Evolutionary conservation across 495 filamentous ascomycete species (phyloP).

Genomic region (Aspergillus saccharolyticus): DNA sequence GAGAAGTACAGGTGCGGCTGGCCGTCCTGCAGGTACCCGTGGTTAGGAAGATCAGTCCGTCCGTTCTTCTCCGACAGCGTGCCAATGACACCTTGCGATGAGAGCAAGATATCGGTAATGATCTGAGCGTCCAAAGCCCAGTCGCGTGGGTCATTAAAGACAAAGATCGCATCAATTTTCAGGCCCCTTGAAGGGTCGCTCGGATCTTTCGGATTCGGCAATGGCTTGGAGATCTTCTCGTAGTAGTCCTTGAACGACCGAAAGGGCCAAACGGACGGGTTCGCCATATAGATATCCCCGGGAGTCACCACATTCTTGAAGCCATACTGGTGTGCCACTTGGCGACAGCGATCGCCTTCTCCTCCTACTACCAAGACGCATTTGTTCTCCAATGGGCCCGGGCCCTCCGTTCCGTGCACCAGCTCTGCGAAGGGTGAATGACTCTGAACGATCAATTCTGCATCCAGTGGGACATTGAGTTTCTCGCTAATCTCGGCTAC

Average conservation of each 20-base stretch:
- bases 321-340: conserved; percentile 73
- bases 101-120: conserved; percentile 75
- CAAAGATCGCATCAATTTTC: conserved; percentile 78
- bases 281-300: conserved; percentile 69
- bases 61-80: conserved; percentile 63
- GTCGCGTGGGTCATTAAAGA: conserved; percentile 89
- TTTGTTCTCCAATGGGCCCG: conserved; percentile 54
- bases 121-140: conserved; percentile 87
- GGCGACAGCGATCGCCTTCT: conserved; percentile 66
- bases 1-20: conserved; percentile 82
- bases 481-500: conserved; percentile 63
- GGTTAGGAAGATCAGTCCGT: conserved; percentile 54
- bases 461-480: conserved; percentile 54
- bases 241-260: conserved; percentile 57
- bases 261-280: conserved; percentile 80
- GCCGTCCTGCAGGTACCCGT: conserved; percentile 68
- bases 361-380: conserved; percentile 79
- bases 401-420: conserved; percentile 34
- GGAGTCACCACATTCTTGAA: conserved; percentile 82
- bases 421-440: conserved; percentile 74
- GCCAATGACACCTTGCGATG: conserved; percentile 65
- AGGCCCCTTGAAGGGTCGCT: conserved; percentile 43
- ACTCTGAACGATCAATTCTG: conserved; percentile 70
- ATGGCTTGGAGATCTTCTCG: conserved; percentile 54
- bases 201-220: conserved; percentile 38